Evolutionary conservation across 2,329 filamentous ascomycete species (phyloP), one percentile per base, ranked within the genome.

Genomic region (Verticillium zaregamsianum): DNA sequence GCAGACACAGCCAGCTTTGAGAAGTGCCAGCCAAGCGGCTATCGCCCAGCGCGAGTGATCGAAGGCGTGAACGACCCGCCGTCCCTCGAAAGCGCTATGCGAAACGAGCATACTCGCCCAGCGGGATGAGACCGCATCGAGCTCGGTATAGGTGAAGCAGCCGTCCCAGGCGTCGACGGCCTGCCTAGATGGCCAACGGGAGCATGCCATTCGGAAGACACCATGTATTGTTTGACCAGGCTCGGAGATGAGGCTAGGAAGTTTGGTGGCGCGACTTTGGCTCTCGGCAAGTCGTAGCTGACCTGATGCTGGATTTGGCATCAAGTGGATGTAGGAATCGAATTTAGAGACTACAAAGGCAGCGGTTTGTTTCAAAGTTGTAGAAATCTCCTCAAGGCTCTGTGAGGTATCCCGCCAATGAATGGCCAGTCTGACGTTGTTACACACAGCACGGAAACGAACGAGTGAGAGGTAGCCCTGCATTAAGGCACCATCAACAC

Each of bases 1-100:
- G 58, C 68, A 73, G 15, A 68, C 70, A 20, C 64, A 67, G 9
- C 72, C 72, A n/a, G 69, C 64, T 61, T 72, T 71, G 40, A 71
- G 65, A 23, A 72, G 62, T 14, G 63, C 70, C 14, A 73, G 40
- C 32, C 68, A 69, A 1, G 66, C 65, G 2, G 71, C 65, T 3
- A 66, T 62, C n/a, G 66, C 66, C 67, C 65, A 67, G 5, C 56
- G 54, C 15, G 69, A 71, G 59, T 72, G 73, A n/a, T 70, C 68
- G 17, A 49, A 49, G 5, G 23, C 40, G 7, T 49, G 40, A 23
- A 49, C 17, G 8, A 49, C 40, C n/a, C n/a, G 20, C 40, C 23
- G 40, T n/a, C n/a, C 40, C 7, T 5, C 11, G n/a, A 49, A 49
- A 20, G n/a, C 9, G 20, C 6, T 23, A 4, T 49, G 7, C 9